Percentiles rank a stretch among this genome's conserved stretches.
Conservation (phyloP, 805 yeast genomes). For the Yarrowia phangngaensis region DNA sequence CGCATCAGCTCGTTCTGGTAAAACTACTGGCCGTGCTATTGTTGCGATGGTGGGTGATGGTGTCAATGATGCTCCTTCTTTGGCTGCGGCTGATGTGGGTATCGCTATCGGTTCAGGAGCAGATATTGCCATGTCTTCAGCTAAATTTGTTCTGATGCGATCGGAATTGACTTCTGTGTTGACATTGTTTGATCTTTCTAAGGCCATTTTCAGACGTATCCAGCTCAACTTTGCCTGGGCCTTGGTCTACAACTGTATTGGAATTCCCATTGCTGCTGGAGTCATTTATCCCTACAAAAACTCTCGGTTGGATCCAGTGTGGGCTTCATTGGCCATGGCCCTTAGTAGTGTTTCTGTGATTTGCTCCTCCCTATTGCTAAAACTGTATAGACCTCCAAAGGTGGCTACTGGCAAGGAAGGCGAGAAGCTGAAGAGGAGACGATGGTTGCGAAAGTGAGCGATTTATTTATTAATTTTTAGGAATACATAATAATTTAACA, state of each 20-base stretch:
- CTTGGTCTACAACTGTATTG: slow-evolving; percentile 70
- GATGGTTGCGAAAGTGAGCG: no score
- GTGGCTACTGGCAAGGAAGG: slow-evolving; percentile 3
- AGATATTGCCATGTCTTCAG: slow-evolving; percentile 68
- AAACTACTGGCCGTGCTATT: slow-evolving; percentile 37
- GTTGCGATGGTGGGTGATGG: slow-evolving; percentile 86
- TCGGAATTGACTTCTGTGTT: slow-evolving; percentile 51
- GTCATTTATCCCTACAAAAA: slow-evolving; percentile 74
- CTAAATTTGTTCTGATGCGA: slow-evolving; percentile 63
- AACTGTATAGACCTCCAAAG: slow-evolving; percentile 43
- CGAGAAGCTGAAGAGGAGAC: slow-evolving; percentile 6
- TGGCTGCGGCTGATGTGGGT: slow-evolving; percentile 72
- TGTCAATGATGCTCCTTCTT: slow-evolving; percentile 77
- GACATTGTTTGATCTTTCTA: slow-evolving; percentile 61
- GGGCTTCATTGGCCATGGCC: slow-evolving; percentile 93
- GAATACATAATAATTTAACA: no score
- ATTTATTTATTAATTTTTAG: no score
- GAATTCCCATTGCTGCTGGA: slow-evolving; percentile 95
- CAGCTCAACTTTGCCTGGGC: slow-evolving; percentile 87
- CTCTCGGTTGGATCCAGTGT: slow-evolving; percentile 70
- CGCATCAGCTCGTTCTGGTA: slow-evolving; percentile 26
- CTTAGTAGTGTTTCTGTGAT: slow-evolving; percentile 88
- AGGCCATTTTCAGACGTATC: slow-evolving; percentile 65
- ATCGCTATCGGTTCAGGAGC: slow-evolving; percentile 73
- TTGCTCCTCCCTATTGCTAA: slow-evolving; percentile 66